Conservation (phyloP, 2,329 filamentous ascomycete genomes). For the Pseudogymnoascus sp. region DNA sequence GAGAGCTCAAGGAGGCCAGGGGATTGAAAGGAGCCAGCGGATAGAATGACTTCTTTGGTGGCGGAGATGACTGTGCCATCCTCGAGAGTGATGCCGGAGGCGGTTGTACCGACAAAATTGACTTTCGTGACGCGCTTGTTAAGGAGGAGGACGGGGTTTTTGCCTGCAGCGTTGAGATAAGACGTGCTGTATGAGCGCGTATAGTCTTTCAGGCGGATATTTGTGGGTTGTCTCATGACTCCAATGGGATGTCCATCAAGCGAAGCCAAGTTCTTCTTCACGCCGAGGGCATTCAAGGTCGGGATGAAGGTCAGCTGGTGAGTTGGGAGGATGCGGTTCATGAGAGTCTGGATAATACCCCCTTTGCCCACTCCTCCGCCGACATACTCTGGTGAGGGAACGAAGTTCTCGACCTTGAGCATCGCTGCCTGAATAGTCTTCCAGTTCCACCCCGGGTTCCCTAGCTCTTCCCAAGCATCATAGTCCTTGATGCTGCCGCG, state of each 20-base stretch:
- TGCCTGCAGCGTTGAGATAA: constrained; percentile 29
- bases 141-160: constrained; percentile 72
- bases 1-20: constrained; percentile 45
- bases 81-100: constrained; percentile 12
- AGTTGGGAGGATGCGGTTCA: constrained; percentile 36
- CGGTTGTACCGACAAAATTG: constrained; percentile 35
- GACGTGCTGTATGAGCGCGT: constrained; percentile 39
- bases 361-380: constrained; percentile 9
- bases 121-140: constrained; percentile 77
- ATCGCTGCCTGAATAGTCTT: constrained; percentile 14
- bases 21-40: constrained; percentile 43
- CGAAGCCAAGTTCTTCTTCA: constrained; percentile 35
- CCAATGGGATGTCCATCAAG: constrained; percentile 43
- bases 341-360: constrained; percentile 16
- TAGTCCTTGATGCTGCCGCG: constrained; percentile 27
- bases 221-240: constrained; percentile 41
- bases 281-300: constrained; percentile 38
- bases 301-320: constrained; percentile 38
- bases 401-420: constrained; percentile 16
- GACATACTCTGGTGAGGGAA: constrained; percentile 14
- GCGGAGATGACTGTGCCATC: constrained; percentile 15
- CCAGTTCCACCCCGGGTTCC: constrained; percentile 36
- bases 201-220: constrained; percentile 39
- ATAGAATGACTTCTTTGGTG: constrained; percentile 39
- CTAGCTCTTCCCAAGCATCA: constrained; percentile 34